A percentile compares a stretch with the other conserved stretches of the same genome.
Evolutionary conservation across 176 grass and related monocot species (phyloP).

Genomic region (Pharus latifolius): DNA sequence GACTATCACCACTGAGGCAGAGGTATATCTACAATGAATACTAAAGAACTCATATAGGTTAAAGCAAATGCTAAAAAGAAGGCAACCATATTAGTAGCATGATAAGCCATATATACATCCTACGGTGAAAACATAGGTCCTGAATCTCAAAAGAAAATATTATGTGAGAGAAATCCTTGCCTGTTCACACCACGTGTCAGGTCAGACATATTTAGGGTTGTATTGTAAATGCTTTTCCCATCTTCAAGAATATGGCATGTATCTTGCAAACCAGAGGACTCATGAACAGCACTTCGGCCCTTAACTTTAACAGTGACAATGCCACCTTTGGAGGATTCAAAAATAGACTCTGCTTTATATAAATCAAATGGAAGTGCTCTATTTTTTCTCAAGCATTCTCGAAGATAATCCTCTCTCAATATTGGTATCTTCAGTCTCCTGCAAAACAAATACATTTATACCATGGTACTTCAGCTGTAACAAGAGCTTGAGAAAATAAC

Average conservation of each 20-base stretch:
- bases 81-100: no score
- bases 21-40: no score
- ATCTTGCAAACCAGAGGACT: slow-evolving; percentile 91
- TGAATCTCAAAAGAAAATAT: not conserved
- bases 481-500: slow-evolving; percentile 9
- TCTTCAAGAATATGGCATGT: slow-evolving; percentile 86
- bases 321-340: slow-evolving; percentile 51
- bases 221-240: slow-evolving; percentile 87
- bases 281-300: slow-evolving; percentile 90
- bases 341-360: slow-evolving; percentile 55
- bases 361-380: slow-evolving; percentile 69
- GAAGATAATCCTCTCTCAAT: slow-evolving; percentile 60
- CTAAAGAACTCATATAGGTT: no score
- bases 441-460: slow-evolving; percentile 21
- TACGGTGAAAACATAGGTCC: not conserved
- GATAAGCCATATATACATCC: no score
- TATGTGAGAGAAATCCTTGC: slow-evolving; percentile 24
- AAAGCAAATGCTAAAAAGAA: no score
- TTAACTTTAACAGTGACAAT: slow-evolving; percentile 95
- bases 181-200: slow-evolving; percentile 87
- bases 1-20: no score
- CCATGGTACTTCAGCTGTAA: not conserved
- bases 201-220: slow-evolving; percentile 95
- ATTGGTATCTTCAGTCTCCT: slow-evolving; percentile 94
- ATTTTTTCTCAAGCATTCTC: slow-evolving; percentile 60